Evolutionary conservation across 1,284 basidiomycete species (phyloP), one percentile per base, ranked within the genome.

Genomic region (Fomitopsis schrenkii): DNA sequence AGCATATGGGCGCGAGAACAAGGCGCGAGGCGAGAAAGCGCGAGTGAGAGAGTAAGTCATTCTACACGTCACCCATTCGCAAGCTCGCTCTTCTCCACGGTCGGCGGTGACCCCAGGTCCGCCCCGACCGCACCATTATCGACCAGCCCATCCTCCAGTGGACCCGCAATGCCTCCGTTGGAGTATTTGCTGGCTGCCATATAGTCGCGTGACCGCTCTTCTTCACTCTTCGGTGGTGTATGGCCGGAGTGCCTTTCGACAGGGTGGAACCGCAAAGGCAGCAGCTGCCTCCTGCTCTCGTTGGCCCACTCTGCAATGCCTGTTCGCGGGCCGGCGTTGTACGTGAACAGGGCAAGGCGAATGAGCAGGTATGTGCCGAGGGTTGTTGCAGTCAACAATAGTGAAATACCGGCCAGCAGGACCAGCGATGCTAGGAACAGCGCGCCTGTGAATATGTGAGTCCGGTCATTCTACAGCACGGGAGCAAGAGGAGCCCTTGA

Each of bases 381-480:
- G 9, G 35, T 53, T 17, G 48, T 56, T 10, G 46, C 56, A 8
- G 62, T 61, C 40, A 63, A 52, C 22, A 59, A 59, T 10, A 61
- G 2, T 8, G 62, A 58, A 45, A 59, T 17, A 48, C 48, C 35
- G 53, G 61, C 19, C 2, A 61, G 52, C 3, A 61, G 35, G 17
- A 55, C 10, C 5, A 63, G 62, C 17, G 41, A 56, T 55, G 33
- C 53, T 1, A 45, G 50, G 30, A 63, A 28, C 10, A 56, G 12
- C 2, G 28, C 38, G 45, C 62, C 62, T 63, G 36, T 19, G n/a
- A 56, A 5, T 14, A 30, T n/a, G 42, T 41, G n/a, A 55, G 42
- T 5, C 10, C 42, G 9, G 22, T 59, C 28, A 4, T 40, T 40
- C 14, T 6, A 50, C 28, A 33, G 30, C 30, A 33, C 30, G 19